These are phyloP conservation scores for Candida golubevii DNA, from an alignment of 805 yeast genomes.

Conservation along the genomic window DNA sequence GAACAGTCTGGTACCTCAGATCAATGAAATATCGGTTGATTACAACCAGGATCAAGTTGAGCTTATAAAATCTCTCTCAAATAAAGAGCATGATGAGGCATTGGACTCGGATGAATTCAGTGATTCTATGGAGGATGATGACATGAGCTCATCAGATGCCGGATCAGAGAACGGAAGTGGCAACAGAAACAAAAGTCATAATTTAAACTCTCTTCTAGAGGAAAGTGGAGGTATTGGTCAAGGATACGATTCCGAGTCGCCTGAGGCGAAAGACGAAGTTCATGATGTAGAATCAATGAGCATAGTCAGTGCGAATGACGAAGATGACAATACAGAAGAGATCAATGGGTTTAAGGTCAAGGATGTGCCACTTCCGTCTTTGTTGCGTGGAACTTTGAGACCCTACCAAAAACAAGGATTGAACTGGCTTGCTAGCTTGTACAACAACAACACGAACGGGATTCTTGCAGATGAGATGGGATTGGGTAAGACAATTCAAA, in stretches of 20 bases:
- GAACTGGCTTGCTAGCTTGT: conserved; percentile 93
- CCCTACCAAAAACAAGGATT: conserved; percentile 94
- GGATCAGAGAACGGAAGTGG: conserved; percentile 12
- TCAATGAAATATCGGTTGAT: conserved; percentile 12
- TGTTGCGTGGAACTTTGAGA: conserved; percentile 77
- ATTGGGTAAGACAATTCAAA: conserved; percentile 93
- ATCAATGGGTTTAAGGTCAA: conserved; percentile 39
- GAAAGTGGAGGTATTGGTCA: conserved; percentile 3
- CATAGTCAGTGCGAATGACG: conserved; percentile 4
- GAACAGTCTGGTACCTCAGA: conserved; percentile 3
- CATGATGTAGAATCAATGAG: conserved; percentile 1
- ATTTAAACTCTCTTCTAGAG: too few species aligned
- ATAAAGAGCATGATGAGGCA: conserved; percentile 14
- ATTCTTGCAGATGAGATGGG: conserved; percentile 99
- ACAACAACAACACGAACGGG: conserved; percentile 91
- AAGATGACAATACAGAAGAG: conserved; percentile 25
- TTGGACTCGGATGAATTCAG: conserved; percentile 19
- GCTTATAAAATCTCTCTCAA: conserved; percentile 21
- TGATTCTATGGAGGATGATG: conserved; percentile 17
- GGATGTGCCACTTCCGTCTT: conserved; percentile 74
- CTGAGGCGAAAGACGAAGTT: background rate
- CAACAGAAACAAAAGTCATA: background rate
- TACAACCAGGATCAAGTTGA: conserved; percentile 33
- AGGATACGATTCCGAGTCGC: background rate
- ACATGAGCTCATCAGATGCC: conserved; percentile 8